phyloP scores from a whole-genome alignment of 495 filamentous ascomycete genomes.

The Aspergillus ostianus region DNA sequence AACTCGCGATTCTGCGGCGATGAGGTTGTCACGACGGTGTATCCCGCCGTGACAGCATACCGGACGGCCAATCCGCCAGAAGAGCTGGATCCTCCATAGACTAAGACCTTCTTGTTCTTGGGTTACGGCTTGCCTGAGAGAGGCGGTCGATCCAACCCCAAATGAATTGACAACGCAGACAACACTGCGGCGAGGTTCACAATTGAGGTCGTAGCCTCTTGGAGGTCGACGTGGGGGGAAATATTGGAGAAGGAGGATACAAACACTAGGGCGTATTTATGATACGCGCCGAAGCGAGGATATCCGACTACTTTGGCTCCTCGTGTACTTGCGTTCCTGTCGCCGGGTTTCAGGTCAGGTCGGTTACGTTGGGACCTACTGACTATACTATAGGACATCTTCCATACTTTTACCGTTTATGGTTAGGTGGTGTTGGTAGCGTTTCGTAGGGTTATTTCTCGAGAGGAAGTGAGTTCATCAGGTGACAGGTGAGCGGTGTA shows the following conservation, averaged over 20 bases:
- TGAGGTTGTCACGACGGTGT: constrained; percentile 33
- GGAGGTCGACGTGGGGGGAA: background rate
- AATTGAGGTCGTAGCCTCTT: constrained; percentile 1
- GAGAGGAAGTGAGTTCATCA: too few relatives aligned
- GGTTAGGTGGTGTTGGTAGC: too few relatives aligned
- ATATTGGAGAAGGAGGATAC: constrained; percentile 15
- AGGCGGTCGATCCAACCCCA: constrained; percentile 17
- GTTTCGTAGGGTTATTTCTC: too few relatives aligned
- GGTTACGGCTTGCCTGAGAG: constrained; percentile 2
- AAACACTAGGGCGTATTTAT: constrained; percentile 27
- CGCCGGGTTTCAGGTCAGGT: constrained; percentile 20
- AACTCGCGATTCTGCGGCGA: constrained; percentile 27
- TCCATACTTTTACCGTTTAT: too few relatives aligned
- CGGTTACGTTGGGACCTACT: constrained; percentile 17
- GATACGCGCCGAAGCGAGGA: constrained; percentile 25
- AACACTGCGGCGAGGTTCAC: constrained; percentile 16
- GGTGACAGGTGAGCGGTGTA: too few relatives aligned
- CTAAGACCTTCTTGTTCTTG: constrained; percentile 25
- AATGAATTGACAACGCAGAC: constrained; percentile 18
- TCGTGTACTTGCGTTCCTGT: constrained; percentile 18
- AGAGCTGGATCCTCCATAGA: constrained; percentile 32
- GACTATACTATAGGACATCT: too few relatives aligned
- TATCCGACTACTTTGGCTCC: constrained; percentile 12
- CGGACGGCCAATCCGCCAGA: constrained; percentile 28
- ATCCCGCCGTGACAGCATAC: constrained; percentile 26